phyloP scores from a whole-genome alignment of 495 filamentous ascomycete genomes.

The Penicillium waksmanii region DNA sequence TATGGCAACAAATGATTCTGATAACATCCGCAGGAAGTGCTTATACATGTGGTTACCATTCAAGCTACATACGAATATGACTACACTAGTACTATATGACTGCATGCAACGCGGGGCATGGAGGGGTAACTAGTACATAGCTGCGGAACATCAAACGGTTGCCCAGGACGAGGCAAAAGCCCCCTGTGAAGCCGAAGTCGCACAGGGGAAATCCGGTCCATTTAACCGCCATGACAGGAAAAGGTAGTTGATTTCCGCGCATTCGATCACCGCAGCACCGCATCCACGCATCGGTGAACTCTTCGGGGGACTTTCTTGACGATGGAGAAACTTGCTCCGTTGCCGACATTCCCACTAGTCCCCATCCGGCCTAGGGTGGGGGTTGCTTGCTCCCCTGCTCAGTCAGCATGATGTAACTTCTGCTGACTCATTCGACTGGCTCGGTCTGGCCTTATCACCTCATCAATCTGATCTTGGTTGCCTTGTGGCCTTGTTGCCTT shows the following conservation, averaged over 20 bases:
- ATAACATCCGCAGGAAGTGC: too few species aligned
- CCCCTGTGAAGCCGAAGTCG: background rate
- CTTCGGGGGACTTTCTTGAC: constrained; percentile 23
- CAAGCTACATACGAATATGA: background rate
- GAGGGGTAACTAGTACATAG: constrained; percentile 31
- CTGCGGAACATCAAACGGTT: background rate
- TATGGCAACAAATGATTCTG: too few species aligned
- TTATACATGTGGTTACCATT: too few species aligned
- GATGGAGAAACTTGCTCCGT: constrained; percentile 30
- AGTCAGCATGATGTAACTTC: constrained; percentile 43
- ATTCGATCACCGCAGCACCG: constrained; percentile 6
- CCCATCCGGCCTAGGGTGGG: constrained; percentile 32
- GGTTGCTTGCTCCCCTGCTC: constrained; percentile 13
- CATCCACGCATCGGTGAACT: constrained; percentile 36
- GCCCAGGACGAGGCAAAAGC: too few species aligned
- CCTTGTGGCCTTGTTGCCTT: constrained; percentile 23
- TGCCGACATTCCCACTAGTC: constrained; percentile 26
- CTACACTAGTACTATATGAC: background rate
- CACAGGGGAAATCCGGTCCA: background rate
- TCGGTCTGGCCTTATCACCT: background rate
- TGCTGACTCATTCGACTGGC: background rate
- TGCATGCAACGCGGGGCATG: constrained; percentile 37
- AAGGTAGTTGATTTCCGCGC: background rate
- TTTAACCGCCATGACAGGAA: background rate
- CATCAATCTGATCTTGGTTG: background rate